Base-by-base conservation (phyloP, 2,329 filamentous ascomycete species). In the Colletotrichum neosansevieriae region DNA sequence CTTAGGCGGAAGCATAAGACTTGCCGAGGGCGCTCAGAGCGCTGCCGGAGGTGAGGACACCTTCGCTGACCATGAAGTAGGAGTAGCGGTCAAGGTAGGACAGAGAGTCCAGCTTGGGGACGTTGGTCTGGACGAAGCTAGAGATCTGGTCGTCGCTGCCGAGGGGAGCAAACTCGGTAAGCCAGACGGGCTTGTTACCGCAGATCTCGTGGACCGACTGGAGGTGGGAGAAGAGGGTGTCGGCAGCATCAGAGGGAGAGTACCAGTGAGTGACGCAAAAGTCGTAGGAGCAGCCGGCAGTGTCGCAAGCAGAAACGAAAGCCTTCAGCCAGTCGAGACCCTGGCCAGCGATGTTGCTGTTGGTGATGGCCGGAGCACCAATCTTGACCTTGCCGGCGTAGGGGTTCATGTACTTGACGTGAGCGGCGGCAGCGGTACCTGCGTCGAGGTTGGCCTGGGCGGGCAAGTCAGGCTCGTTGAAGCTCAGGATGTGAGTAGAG, bases 381-480 rank as follows among this genome's bases (percentile, higher is more conserved):
- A 92, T 86, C 64, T 81, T 79, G 67, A 82, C 86, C 74, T 84
- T 78, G 75, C 81, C 83, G n/a, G 78, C 73, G 76, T 85, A 89
- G 21, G 82, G 82, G 80, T 86, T 85, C 81, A 91, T 82, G 76
- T 81, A 82, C 75, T 84, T 72, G 62, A 82, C 84, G 78, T 89
- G 88, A 32, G 78, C 79, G 1, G 76, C 44, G n/a, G 88, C 89
- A 44, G 88, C 89, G 2, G 74, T 76, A 6, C 73, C 73, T n/a
- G 88, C 80, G 24, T 78, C 76, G 76, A 91, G 76, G 81, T 90
- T 87, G 73, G 88, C 81, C 80, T 92, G 90, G n/a, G 76, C 75
- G 12, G 73, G 72, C 70, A 85, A 84, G 77, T 93, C 91, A 51
- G 89, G 89, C 83, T 93, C 91, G 84, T 93, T 93, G 86, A 92